Percentiles rank a stretch among this genome's conserved stretches.
These are phyloP conservation scores for Taphrina communis DNA, from an alignment of 1,139 yeast species.

Conservation along the genomic window DNA sequence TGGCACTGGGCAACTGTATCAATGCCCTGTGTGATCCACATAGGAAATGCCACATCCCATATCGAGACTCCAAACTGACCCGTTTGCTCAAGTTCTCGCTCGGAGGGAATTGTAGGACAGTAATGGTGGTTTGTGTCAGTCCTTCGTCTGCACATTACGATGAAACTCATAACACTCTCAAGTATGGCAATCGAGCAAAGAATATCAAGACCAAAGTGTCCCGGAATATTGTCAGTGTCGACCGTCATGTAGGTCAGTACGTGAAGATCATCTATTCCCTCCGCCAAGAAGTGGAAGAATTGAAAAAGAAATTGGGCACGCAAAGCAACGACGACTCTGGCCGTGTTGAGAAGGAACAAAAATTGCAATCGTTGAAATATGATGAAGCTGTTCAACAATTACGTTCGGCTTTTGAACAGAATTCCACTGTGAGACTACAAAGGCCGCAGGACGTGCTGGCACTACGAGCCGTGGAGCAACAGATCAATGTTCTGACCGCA, in stretches of 20 bases:
- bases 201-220: conserved; percentile 82
- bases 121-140: conserved; percentile 68
- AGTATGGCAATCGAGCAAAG: conserved; percentile 94
- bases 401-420: conserved; percentile 29
- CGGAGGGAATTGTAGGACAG: conserved; percentile 86
- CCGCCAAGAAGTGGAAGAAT: conserved; percentile 73
- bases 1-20: conserved; percentile 92
- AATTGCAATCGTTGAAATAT: conserved; percentile 29
- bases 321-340: conserved; percentile 33
- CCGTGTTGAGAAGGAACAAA: conserved; percentile 30
- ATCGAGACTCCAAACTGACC: conserved; percentile 89
- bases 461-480: conserved; percentile 19
- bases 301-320: conserved; percentile 55
- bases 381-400: conserved; percentile 34
- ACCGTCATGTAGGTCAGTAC: conserved; percentile 86
- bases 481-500: conserved; percentile 21
- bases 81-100: conserved; percentile 87
- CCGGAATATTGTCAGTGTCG: conserved; percentile 76
- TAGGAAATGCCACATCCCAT: conserved; percentile 76
- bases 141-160: conserved; percentile 78
- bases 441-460: conserved; percentile 29
- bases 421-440: conserved; percentile 15
- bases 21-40: conserved; percentile 83
- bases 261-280: conserved; percentile 85
- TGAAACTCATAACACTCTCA: conserved; percentile 82